phyloP scores from a whole-genome alignment of 2,329 filamentous ascomycete species.

The Thermomyces lanuginosus region DNA sequence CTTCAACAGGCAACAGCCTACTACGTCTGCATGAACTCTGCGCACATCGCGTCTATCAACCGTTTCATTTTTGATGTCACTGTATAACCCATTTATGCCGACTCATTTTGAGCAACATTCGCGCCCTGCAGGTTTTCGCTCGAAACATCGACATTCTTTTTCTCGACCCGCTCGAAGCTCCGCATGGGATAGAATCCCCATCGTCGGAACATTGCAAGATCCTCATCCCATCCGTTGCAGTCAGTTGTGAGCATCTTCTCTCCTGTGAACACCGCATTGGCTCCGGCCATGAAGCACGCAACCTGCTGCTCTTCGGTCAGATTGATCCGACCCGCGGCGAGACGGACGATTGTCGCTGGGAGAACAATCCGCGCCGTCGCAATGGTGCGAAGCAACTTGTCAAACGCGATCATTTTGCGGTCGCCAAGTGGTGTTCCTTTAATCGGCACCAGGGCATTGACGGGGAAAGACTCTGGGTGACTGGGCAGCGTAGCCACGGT shows the following conservation, averaged over 20 bases:
- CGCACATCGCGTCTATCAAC: too few relatives aligned
- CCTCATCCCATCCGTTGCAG: slow-evolving; percentile 81
- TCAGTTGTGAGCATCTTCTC: slow-evolving; percentile 93
- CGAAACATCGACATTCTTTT: too few relatives aligned
- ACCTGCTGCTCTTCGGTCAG: slow-evolving; percentile 82
- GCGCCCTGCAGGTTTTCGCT: too few relatives aligned
- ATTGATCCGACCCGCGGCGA: slow-evolving; percentile 69
- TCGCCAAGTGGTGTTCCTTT: slow-evolving; percentile 75
- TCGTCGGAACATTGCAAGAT: slow-evolving; percentile 63
- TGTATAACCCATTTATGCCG: too few relatives aligned
- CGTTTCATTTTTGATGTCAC: too few relatives aligned
- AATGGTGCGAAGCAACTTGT: slow-evolving; percentile 64
- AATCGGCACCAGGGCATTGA: slow-evolving; percentile 82
- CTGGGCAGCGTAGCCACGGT: slow-evolving; percentile 64
- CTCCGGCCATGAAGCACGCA: slow-evolving; percentile 75
- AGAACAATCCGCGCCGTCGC: slow-evolving; percentile 70
- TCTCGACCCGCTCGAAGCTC: slow-evolving; percentile 29
- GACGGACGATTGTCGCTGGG: slow-evolving; percentile 69
- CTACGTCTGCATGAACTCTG: too few relatives aligned
- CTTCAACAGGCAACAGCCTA: too few relatives aligned
- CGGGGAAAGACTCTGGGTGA: slow-evolving; percentile 81
- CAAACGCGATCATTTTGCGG: slow-evolving; percentile 54
- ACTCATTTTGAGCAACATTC: too few relatives aligned
- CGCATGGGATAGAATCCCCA: slow-evolving; percentile 73
- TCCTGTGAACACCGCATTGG: slow-evolving; percentile 87